Evolutionary conservation across 1,139 yeast species (phyloP).

Genomic region (Geotrichum aggregatum): DNA sequence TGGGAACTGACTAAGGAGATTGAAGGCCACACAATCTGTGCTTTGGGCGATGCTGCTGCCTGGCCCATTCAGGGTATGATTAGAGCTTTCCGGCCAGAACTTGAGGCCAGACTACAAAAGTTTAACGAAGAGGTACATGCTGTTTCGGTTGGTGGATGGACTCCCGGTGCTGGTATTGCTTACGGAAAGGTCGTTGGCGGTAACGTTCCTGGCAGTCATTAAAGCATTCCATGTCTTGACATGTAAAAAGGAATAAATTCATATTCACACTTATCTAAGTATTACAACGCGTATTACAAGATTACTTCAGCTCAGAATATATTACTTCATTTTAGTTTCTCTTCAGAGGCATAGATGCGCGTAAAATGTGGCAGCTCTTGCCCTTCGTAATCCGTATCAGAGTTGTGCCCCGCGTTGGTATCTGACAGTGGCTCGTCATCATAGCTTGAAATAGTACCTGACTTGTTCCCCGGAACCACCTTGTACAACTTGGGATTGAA

Average conservation of each 20-base stretch:
- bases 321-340: not conserved
- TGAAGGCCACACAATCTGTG: conserved; percentile 89
- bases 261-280: not conserved
- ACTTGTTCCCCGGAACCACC: not conserved
- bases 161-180: conserved; percentile 53
- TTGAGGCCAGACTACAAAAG: conserved; percentile 64
- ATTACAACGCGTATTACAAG: not conserved
- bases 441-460: conserved; percentile 7
- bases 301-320: not conserved
- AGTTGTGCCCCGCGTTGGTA: not conserved
- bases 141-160: conserved; percentile 75
- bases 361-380: conserved; percentile 9
- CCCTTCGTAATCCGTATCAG: conserved; percentile 18
- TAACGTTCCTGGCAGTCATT: conserved; percentile 41
- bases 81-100: conserved; percentile 74
- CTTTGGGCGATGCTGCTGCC: conserved; percentile 87
- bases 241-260: not conserved
- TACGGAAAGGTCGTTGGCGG: conserved; percentile 66
- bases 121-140: conserved; percentile 46
- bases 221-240: conserved; percentile 13
- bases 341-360: not conserved
- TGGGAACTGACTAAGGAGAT: conserved; percentile 77
- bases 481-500: conserved; percentile 11
- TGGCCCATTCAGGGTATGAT: conserved; percentile 90
- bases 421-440: conserved; percentile 7